Evolutionary conservation across 805 yeast species (phyloP).

Genomic region (Metschnikowia aberdeeniae): DNA sequence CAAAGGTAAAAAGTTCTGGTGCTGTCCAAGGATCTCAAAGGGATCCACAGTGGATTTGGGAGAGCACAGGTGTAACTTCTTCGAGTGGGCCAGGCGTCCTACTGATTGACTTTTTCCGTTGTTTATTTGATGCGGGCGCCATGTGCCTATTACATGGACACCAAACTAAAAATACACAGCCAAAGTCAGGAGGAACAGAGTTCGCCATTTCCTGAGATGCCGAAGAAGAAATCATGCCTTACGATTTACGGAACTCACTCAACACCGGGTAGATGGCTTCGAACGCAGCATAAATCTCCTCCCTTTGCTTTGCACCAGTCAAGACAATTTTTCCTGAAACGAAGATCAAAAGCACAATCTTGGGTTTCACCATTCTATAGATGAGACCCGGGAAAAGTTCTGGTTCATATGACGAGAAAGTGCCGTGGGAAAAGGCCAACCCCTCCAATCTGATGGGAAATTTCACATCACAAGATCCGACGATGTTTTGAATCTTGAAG

Average conservation of each 20-base stretch:
- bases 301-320: conserved; percentile 98
- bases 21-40: conserved; percentile 20
- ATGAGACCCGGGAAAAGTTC: conserved; percentile 97
- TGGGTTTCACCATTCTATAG: conserved; percentile 99
- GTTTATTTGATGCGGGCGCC: conserved; percentile 3
- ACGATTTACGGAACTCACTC: conserved; percentile 91
- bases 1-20: conserved; percentile 32
- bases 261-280: conserved; percentile 97
- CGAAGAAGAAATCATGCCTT: conserved; percentile 10
- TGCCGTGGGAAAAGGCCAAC: conserved; percentile 95
- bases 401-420: conserved; percentile 97
- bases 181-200: background rate
- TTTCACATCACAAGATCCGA: conserved; percentile 97
- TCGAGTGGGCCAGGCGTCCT: conserved; percentile 17
- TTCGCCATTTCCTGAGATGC: background rate
- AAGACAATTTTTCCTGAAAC: conserved; percentile 96
- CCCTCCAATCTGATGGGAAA: conserved; percentile 98
- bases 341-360: conserved; percentile 90
- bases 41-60: conserved; percentile 15
- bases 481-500: conserved; percentile 96
- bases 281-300: conserved; percentile 96
- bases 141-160: conserved; percentile 1
- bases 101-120: background rate
- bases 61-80: conserved; percentile 15
- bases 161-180: conserved; percentile 7